Evolutionary conservation across 106 monocot genomes (phyloP), one percentile per base, ranked within the genome.

Genomic region (Amphibolis antarctica): DNA sequence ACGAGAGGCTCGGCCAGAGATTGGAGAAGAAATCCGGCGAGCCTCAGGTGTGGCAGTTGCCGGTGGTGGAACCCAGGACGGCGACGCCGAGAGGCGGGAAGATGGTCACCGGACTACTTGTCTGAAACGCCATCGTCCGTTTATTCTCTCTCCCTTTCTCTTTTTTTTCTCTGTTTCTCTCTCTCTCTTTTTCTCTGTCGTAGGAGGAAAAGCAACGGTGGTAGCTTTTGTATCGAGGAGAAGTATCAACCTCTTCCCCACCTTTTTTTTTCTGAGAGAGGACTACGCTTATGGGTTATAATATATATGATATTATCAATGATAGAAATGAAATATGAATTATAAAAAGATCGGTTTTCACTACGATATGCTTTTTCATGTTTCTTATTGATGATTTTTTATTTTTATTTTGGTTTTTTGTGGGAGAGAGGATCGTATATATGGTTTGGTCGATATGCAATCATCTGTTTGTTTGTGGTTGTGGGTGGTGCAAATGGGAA

Each of bases 61-160:
- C 78, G 63, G 72, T 78, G 46, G 56, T 74, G n/a, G 67, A 42
- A 59, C 76, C 66, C 36, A 60, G 43, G 53, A 42, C 51, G n/a
- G 48, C 49, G 11, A 26, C n/a, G 15, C 56, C 20, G 28, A 51
- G 28, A 53, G 67, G 59, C 30, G 54, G 47, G 56, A 79, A 66
- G 75, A 64, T 80, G 27, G 74, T 86, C 18, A 66, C 86, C 27
- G 86, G 82, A 12, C 63, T 86, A 6, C 64, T 79, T 15, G 70
- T 76, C n/a, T 56, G 10, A 28, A 56, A 24, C 21, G 15, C 13
- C 12, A 26, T 52, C 52, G 9, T 9, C 22, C 52, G 11, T 22
- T 53, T 53, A 10, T 53, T n/a, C 52, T 67, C 20, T 26, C 25
- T 25, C n/a, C 28, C 4, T 25, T 50, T 25, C 28, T 47, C 0